Percentiles rank a stretch among this genome's conserved stretches.
Conservation (phyloP, 2,329 filamentous ascomycete species). For the Talaromyces sp. region DNA sequence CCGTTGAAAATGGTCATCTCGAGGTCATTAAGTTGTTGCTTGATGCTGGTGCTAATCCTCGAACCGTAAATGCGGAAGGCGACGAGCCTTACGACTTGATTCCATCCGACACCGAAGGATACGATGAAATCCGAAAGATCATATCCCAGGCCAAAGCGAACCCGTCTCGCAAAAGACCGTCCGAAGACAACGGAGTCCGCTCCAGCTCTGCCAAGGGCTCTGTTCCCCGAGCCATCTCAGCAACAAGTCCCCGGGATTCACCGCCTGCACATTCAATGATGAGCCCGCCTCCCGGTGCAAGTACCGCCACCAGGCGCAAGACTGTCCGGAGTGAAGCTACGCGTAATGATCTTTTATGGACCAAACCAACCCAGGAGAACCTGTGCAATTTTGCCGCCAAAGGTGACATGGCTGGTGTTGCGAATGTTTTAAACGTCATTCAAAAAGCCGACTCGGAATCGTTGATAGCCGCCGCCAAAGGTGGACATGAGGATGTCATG, state of each 20-base stretch:
- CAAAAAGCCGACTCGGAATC: constrained; percentile 71
- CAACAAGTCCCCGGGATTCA: constrained; percentile 42
- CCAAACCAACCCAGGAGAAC: constrained; percentile 47
- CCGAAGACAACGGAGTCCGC: constrained; percentile 36
- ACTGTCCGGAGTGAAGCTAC: constrained; percentile 48
- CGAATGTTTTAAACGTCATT: constrained; percentile 46
- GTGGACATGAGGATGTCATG: constrained; percentile 83
- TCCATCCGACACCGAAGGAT: constrained; percentile 68
- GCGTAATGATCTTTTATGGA: constrained; percentile 48
- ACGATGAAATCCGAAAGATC: constrained; percentile 69
- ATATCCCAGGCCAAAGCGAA: constrained; percentile 62
- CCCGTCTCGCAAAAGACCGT: constrained; percentile 39
- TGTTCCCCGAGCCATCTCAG: constrained; percentile 40
- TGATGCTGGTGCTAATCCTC: constrained; percentile 83
- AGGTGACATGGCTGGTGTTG: constrained; percentile 47
- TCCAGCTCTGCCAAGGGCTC: constrained; percentile 27
- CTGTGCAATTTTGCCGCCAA: constrained; percentile 46
- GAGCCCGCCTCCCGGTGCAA: constrained; percentile 35
- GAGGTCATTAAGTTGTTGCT: constrained; percentile 82
- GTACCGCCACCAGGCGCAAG: constrained; percentile 33
- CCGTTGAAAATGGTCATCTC: constrained; percentile 90
- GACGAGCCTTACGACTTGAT: constrained; percentile 87
- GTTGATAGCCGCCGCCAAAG: constrained; percentile 84
- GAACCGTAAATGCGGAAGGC: constrained; percentile 85
- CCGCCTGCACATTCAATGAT: constrained; percentile 35